A percentile compares a stretch with the other conserved stretches of the same genome.
phyloP scores from a whole-genome alignment of 2,329 filamentous ascomycete species.

The Ophiosphaerella narmari region DNA sequence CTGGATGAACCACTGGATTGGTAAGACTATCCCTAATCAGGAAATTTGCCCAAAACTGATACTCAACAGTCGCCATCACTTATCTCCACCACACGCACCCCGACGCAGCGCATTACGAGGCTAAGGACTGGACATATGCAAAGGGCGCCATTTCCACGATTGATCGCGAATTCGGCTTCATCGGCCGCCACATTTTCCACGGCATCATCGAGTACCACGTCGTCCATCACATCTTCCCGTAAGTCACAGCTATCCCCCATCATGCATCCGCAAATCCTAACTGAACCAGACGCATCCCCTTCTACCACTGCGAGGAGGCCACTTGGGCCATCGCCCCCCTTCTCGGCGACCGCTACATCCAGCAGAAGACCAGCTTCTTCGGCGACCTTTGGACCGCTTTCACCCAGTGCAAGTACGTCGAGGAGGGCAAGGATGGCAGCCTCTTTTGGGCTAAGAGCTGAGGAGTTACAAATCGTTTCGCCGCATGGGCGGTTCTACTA shows the following conservation, averaged over 20 bases:
- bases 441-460: constrained; percentile 37
- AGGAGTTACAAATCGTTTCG: neutral
- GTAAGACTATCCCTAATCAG: constrained; percentile 8
- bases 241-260: constrained; percentile 5
- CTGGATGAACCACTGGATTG: constrained; percentile 73
- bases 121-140: constrained; percentile 64
- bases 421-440: constrained; percentile 20
- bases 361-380: constrained; percentile 26
- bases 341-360: constrained; percentile 30
- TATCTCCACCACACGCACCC: constrained; percentile 74
- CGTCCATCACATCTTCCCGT: constrained; percentile 65
- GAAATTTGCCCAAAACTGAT: constrained; percentile 1
- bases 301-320: constrained; percentile 34
- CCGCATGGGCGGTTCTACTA: too few species aligned
- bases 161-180: constrained; percentile 67
- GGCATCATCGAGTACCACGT: constrained; percentile 69
- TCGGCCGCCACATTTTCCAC: constrained; percentile 69
- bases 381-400: constrained; percentile 28
- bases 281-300: constrained; percentile 25
- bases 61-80: constrained; percentile 65
- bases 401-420: constrained; percentile 29
- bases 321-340: constrained; percentile 28
- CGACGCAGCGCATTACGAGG: constrained; percentile 62
- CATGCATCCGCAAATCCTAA: constrained; percentile 6
- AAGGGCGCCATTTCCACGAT: constrained; percentile 67